Evolutionary conservation across 2,329 filamentous ascomycete genomes (phyloP), one percentile per base, ranked within the genome.

Genomic region (Aspergillus spinulosporus): DNA sequence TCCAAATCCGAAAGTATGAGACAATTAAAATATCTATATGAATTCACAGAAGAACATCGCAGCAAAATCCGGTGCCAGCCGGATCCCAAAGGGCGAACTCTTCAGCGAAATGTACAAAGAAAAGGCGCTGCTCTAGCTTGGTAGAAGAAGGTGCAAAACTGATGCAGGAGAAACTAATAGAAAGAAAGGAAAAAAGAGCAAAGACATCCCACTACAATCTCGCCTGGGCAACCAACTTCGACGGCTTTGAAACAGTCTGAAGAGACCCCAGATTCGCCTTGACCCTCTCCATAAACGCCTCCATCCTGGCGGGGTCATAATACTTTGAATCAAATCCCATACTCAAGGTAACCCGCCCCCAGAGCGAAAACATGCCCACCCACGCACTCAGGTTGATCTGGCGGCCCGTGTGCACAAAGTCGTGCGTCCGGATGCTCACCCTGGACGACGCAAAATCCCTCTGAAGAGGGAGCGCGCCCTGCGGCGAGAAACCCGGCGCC

Each of bases 261-360:
- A 44, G 7, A 32, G 9, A 32, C 6, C 6, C 44, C 29, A 47
- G 7, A 6, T 47, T 47, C 6, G 0, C 4, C 44, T 47, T 47
- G 0, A n/a, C 8, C 6, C 29, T 5, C n/a, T 7, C 29, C 44
- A 47, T 34, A 21, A 47, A 47, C 2, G 3, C 31, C 29, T 47
- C 44, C 44, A 47, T 47, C 29, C 26, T 21, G 1, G 29, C 2
- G 2, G 44, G 44, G 1, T 47, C 44, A 21, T 47, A 47, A 4
- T 47, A 47, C 29, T 47, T 47, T 3, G n/a, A 12, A 47, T 47
- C 44, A 47, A 47, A 47, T 1, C 44, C 44, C 44, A 47, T 47
- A 3, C 29, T 34, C 44, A 47, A 7, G 2, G 44, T 36, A 47
- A 47, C 14, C 29, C 44, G 2, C 26, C 29, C 44, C 44, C 44